These are phyloP conservation scores for Alectoria sarmentosa DNA, from an alignment of 495 filamentous ascomycete species.

Conservation along the genomic window DNA sequence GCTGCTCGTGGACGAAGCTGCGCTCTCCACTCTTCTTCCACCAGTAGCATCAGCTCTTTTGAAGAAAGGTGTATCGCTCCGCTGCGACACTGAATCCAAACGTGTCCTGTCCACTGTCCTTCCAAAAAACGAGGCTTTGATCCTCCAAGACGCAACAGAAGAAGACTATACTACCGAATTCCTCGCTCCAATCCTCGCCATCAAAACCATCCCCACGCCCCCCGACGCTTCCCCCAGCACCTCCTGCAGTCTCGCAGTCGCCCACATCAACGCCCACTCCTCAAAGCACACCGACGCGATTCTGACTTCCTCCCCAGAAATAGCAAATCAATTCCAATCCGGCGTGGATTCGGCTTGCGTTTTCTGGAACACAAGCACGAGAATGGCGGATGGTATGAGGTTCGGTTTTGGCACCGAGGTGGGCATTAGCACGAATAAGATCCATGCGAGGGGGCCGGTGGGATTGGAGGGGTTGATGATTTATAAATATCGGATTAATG, in stretches of 20 bases:
- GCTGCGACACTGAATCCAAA: slow-evolving; percentile 68
- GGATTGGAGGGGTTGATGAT: slow-evolving; percentile 93
- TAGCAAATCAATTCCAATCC: slow-evolving; percentile 73
- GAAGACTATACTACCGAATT: slow-evolving; percentile 86
- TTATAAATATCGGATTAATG: slow-evolving; percentile 86
- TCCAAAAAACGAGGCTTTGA: slow-evolving; percentile 29
- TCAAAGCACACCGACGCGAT: slow-evolving; percentile 96
- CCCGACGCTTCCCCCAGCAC: slow-evolving; percentile 27
- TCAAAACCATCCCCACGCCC: slow-evolving; percentile 63
- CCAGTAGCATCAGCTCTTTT: slow-evolving; percentile 63
- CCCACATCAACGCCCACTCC: slow-evolving; percentile 84
- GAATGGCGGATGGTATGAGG: slow-evolving; percentile 93
- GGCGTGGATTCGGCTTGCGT: slow-evolving; percentile 85
- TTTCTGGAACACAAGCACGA: slow-evolving; percentile 93
- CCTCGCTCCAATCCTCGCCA: slow-evolving; percentile 72
- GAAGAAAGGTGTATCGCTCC: slow-evolving; percentile 69
- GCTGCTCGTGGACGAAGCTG: slow-evolving; percentile 70
- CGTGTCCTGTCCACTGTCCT: slow-evolving; percentile 44
- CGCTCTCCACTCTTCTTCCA: slow-evolving; percentile 63
- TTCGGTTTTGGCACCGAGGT: slow-evolving; percentile 98
- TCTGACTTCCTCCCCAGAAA: slow-evolving; percentile 55
- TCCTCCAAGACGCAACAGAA: slow-evolving; percentile 57
- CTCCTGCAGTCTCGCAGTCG: slow-evolving; percentile 58
- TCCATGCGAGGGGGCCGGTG: slow-evolving; percentile 88
- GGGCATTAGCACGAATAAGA: slow-evolving; percentile 97